Evolutionary conservation across 83 land plant species (phyloP).

Genomic region (Diphasiastrum complanatum): DNA sequence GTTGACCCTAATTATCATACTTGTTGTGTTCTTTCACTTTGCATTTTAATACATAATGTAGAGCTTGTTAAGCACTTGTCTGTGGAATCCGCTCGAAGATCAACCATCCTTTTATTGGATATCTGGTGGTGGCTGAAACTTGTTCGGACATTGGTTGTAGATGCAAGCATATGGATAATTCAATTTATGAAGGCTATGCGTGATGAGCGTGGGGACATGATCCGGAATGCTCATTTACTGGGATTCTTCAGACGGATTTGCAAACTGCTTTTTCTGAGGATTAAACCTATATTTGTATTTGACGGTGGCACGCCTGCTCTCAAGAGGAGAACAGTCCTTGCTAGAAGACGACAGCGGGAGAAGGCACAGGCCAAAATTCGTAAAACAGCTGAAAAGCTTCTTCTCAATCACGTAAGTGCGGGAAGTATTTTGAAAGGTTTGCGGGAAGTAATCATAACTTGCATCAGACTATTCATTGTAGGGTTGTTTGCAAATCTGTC

Average conservation of each 20-base stretch:
- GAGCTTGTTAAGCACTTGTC: not conserved
- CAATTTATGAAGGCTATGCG: conserved; percentile 99
- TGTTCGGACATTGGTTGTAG: no score
- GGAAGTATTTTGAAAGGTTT: not conserved
- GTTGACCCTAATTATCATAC: not conserved
- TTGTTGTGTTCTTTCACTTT: not conserved
- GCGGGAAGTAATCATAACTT: not conserved
- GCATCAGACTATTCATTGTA: not conserved
- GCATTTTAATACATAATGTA: not conserved
- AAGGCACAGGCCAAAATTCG: conserved; percentile 83
- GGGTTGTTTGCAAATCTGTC: not conserved
- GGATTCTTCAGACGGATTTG: conserved; percentile 97
- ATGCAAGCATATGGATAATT: conserved; percentile 99
- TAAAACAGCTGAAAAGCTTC: conserved; percentile 95
- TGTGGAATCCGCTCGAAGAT: not conserved
- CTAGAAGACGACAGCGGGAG: conserved; percentile 87
- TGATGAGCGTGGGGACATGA: conserved; percentile 98
- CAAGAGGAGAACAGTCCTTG: conserved; percentile 84
- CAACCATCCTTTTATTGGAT: not conserved
- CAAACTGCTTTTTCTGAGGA: conserved; percentile 78
- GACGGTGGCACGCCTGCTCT: conserved; percentile 97
- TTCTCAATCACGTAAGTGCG: conserved; percentile 73
- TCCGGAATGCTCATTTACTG: conserved; percentile 81
- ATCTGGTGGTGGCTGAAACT: no score
- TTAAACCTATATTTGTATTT: conserved; percentile 91